Evolutionary conservation across 148 eudicot species (phyloP), one percentile per base, ranked within the genome.

Genomic region (Chenopodium suecicum): DNA sequence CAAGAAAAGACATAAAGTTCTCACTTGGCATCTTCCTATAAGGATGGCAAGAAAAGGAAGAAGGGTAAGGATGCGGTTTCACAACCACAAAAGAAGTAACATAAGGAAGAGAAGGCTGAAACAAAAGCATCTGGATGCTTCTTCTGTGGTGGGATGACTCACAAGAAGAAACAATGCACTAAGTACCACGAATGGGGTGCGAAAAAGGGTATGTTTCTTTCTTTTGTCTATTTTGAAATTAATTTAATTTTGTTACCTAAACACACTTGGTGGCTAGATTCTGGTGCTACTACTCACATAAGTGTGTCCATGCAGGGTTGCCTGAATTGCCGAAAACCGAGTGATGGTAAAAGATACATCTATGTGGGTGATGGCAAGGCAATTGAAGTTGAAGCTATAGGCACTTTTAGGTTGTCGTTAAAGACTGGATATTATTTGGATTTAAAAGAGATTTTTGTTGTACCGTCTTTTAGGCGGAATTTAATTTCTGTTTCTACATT

Each of bases 401-500:
- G 25, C 25, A 25, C 25, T 25, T 25, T 25, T 25, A 25, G 25
- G 25, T 25, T 25, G 25, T 25, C 25, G 25, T 25, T 25, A 25
- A 25, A 25, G 25, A 25, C 25, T 25, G 0, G 25, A 25, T 47
- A 27, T 17, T 48, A 65, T 78, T 78, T 67, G 37, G 80, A 64
- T 64, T 77, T 48, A 0, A 34, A 77, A 63, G 80, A 65, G 19
- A 62, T 54, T 64, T 79, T 50, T 79, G 4, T 79, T 48, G 74
- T 50, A 50, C 71, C 62, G 10, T 78, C 80, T 20, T 77, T 77
- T 66, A 78, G 73, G 47, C 73, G 29, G 13, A 67, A 78, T 48
- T 78, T 78, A 22, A 14, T 78, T 66, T 78, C 4, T 47, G 32
- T 78, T 67, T 78, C 64, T 25, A 1, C 16, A 11, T 78, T 66